Percentiles rank a stretch among this genome's conserved stretches.
These are phyloP conservation scores for Talaromyces albobiverticillius DNA, from an alignment of 2,329 filamentous ascomycete species.

Conservation along the genomic window DNA sequence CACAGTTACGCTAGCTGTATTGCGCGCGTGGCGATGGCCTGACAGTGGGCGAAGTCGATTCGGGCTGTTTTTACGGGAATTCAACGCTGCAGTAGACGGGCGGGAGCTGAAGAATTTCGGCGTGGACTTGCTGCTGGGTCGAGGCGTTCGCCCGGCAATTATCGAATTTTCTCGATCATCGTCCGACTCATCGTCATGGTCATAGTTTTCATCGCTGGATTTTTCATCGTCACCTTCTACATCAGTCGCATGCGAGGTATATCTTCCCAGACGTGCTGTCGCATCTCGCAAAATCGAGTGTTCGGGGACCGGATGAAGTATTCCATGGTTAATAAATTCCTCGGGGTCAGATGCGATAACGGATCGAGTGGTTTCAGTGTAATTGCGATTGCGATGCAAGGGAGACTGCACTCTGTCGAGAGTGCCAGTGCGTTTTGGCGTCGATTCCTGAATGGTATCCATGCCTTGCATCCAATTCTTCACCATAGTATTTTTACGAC, in stretches of 20 bases:
- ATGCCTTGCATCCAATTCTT: conserved; percentile 83
- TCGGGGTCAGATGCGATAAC: conserved; percentile 55
- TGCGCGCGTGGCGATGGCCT: conserved; percentile 62
- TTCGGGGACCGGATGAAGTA: conserved; percentile 34
- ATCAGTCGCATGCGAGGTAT: conserved; percentile 64
- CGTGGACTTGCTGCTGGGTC: conserved; percentile 23
- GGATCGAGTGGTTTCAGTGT: conserved; percentile 53
- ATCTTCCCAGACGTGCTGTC: conserved; percentile 34
- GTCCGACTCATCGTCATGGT: conserved; percentile 44
- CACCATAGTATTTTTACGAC: conserved; percentile 76
- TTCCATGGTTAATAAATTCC: conserved; percentile 37
- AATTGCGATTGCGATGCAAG: conserved; percentile 49
- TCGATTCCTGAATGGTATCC: conserved; percentile 57
- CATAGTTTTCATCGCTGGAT: conserved; percentile 76
- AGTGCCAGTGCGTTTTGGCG: conserved; percentile 56
- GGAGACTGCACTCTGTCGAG: conserved; percentile 37
- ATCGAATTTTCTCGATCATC: conserved; percentile 20
- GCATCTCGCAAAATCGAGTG: conserved; percentile 27
- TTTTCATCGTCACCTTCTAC: conserved; percentile 88
- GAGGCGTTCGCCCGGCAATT: conserved; percentile 17
- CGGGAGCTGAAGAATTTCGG: conserved; percentile 37
- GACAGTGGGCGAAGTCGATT: conserved; percentile 35
- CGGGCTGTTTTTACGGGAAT: conserved; percentile 35
- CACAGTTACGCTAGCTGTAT: conserved; percentile 77
- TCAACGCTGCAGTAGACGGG: conserved; percentile 42